phyloP scores from a whole-genome alignment of 2,329 filamentous ascomycete species.

The Dothideomycetidae sp. region DNA sequence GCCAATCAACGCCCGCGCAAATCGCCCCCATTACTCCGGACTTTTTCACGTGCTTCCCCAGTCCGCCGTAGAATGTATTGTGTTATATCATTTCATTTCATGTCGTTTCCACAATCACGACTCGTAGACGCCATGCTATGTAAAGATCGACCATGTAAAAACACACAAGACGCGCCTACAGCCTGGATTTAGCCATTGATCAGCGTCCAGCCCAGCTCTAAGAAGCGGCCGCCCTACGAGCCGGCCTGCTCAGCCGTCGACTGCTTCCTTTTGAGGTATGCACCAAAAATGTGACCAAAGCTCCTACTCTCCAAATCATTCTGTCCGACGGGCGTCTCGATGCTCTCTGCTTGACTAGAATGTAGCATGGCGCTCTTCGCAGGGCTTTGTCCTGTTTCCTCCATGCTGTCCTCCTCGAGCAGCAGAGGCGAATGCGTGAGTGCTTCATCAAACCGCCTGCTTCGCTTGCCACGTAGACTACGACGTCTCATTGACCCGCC shows the following conservation, averaged over 20 bases:
- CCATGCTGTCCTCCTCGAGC: neutral
- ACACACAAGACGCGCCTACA: neutral
- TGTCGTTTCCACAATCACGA: no score
- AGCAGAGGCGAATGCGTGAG: slow-evolving; percentile 2
- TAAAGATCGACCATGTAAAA: slow-evolving; percentile 2
- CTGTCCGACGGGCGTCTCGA: neutral
- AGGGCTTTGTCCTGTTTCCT: slow-evolving; percentile 2
- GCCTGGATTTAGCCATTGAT: no score
- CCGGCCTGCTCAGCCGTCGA: neutral
- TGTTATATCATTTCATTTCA: no score
- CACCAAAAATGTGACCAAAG: slow-evolving; percentile 1
- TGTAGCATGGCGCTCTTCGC: neutral
- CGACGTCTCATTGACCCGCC: slow-evolving; percentile 2
- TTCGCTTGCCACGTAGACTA: slow-evolving; percentile 6
- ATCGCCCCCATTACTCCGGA: neutral
- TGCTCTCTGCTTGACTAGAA: neutral
- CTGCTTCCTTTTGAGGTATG: slow-evolving; percentile 1
- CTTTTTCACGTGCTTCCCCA: neutral
- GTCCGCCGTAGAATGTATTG: neutral
- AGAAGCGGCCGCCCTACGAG: neutral
- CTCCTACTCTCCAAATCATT: neutral
- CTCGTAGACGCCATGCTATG: slow-evolving; percentile 6
- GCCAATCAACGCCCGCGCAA: neutral
- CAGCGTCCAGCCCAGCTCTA: no score
- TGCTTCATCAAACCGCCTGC: slow-evolving; percentile 4